Evolutionary conservation across 257 asterid species (phyloP).

Genomic region (Ajuga chamaepitys): DNA sequence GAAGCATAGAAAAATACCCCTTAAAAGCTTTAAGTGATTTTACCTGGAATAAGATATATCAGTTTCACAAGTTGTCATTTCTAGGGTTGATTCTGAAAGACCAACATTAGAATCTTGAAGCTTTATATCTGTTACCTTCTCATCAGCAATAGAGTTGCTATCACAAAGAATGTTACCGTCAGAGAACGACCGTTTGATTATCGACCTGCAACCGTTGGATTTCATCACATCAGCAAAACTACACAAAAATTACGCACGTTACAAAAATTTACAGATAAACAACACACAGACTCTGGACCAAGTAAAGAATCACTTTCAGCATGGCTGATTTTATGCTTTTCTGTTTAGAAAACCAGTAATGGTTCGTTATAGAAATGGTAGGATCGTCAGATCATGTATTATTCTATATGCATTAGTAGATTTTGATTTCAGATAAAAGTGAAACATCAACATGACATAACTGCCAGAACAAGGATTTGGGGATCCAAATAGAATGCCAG

Average conservation of each 20-base stretch:
- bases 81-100: slow-evolving; percentile 55
- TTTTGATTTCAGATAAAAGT: not conserved
- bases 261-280: slow-evolving; percentile 7
- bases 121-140: slow-evolving; percentile 24
- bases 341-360: not conserved
- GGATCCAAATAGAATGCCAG: no score
- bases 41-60: slow-evolving; percentile 52
- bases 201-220: slow-evolving; percentile 41
- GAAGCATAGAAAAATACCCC: no score
- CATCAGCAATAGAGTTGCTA: slow-evolving; percentile 46
- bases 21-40: not conserved
- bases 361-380: not conserved
- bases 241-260: no score
- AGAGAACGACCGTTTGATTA: slow-evolving; percentile 75
- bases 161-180: slow-evolving; percentile 73
- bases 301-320: not conserved
- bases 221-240: not conserved
- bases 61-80: slow-evolving; percentile 50
- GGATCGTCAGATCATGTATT: no score
- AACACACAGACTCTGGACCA: not conserved
- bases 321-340: not conserved
- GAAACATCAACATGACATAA: not conserved
- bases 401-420: no score
- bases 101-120: slow-evolving; percentile 25
- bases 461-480: not conserved